Evolutionary conservation across 1,139 yeast species (phyloP).

Genomic region (Kurtzmaniella quercitrusa): DNA sequence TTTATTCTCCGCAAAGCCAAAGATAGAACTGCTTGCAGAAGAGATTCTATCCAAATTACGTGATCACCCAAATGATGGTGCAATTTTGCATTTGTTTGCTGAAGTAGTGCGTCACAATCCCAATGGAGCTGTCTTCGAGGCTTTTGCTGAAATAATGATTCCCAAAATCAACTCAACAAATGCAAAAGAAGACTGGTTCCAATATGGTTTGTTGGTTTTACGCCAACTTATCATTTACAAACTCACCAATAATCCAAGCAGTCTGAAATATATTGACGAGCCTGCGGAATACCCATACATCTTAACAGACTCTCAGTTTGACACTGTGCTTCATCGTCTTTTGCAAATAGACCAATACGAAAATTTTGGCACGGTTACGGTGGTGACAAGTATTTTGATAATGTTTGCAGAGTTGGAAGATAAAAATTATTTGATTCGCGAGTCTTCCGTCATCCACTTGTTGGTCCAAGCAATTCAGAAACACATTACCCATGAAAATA

Average conservation of each 20-base stretch:
- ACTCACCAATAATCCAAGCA: background rate
- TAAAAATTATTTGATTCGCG: slow-evolving; percentile 38
- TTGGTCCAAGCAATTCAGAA: background rate
- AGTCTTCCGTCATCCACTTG: slow-evolving; percentile 15
- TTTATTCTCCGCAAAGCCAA: slow-evolving; percentile 36
- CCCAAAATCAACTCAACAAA: slow-evolving; percentile 8
- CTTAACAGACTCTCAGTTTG: slow-evolving; percentile 6
- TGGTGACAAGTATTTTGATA: slow-evolving; percentile 50
- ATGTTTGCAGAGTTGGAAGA: slow-evolving; percentile 47
- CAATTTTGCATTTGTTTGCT: slow-evolving; percentile 36
- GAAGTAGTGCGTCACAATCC: slow-evolving; percentile 33
- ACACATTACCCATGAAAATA: background rate
- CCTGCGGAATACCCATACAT: slow-evolving; percentile 12
- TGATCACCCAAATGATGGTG: background rate
- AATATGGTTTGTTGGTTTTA: slow-evolving; percentile 44
- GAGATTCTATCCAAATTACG: background rate
- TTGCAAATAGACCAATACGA: slow-evolving; percentile 35
- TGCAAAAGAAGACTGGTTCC: slow-evolving; percentile 46
- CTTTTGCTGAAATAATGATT: background rate
- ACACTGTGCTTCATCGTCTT: slow-evolving; percentile 40
- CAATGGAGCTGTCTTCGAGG: background rate
- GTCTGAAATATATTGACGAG: slow-evolving; percentile 28
- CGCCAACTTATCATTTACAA: slow-evolving; percentile 47
- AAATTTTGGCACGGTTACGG: slow-evolving; percentile 44
- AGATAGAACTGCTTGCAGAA: background rate